A percentile compares a stretch with the other conserved stretches of the same genome.
phyloP scores from a whole-genome alignment of 2,329 filamentous ascomycete species.

The Fusarium verticillioides region DNA sequence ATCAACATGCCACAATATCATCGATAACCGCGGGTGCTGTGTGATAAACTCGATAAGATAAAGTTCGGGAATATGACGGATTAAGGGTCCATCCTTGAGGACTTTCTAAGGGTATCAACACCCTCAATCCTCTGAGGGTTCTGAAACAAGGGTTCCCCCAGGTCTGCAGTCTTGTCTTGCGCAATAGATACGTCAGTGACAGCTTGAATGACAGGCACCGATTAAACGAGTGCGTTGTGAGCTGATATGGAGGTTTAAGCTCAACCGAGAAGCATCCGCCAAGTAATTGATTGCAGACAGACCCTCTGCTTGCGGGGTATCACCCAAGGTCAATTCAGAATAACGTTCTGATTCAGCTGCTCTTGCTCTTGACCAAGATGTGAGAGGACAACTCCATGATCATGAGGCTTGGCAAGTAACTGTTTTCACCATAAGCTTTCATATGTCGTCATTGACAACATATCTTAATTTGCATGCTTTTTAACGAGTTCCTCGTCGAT shows the following conservation, averaged over 20 bases:
- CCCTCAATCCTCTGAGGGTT: not conserved
- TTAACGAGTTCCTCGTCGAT: not conserved
- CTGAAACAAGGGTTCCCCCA: conserved; percentile 12
- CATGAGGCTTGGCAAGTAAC: not conserved
- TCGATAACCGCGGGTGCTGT: not conserved
- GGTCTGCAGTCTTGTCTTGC: not conserved
- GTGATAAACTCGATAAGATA: not conserved
- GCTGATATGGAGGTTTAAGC: not conserved
- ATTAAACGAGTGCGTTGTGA: not conserved
- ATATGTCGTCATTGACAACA: not conserved
- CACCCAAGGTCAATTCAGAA: too few relatives aligned
- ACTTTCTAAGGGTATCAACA: conserved; percentile 31
- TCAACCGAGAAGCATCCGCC: not conserved
- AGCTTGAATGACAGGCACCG: not conserved
- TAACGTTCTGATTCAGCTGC: not conserved
- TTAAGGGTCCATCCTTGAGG: conserved; percentile 22
- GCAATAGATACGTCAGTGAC: conserved; percentile 1
- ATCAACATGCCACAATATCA: not conserved
- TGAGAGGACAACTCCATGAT: not conserved
- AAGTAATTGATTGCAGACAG: too few relatives aligned
- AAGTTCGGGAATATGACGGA: conserved; percentile 12
- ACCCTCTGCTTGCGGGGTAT: not conserved
- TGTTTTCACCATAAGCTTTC: not conserved
- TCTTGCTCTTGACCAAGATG: not conserved
- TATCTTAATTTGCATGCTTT: not conserved